A percentile compares a stretch with the other conserved stretches of the same genome.
Conservation (phyloP, 805 yeast species). For the Osmozyma mogii region DNA sequence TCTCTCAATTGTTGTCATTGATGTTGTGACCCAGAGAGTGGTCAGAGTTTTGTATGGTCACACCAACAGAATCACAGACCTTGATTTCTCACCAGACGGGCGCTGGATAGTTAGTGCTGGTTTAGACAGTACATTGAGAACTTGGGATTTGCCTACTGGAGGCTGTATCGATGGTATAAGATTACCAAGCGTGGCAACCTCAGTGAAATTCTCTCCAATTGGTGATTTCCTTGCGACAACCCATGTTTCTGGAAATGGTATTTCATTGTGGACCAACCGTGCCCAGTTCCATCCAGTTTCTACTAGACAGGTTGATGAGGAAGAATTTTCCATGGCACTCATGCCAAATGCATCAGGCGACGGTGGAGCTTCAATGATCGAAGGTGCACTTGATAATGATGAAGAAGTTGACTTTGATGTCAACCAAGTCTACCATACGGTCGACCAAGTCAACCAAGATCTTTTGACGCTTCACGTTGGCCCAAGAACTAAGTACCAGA, state of each 20-base stretch:
- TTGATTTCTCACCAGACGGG: conserved; percentile 92
- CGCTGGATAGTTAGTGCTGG: conserved; percentile 86
- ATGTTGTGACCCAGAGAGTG: conserved; percentile 68
- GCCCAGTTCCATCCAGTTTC: conserved; percentile 76
- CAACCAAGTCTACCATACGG: conserved; percentile 38
- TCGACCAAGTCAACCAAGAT: conserved; percentile 53
- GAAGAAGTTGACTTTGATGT: conserved; percentile 25
- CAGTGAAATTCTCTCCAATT: conserved; percentile 70
- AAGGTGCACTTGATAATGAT: conserved; percentile 62
- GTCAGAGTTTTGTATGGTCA: conserved; percentile 91
- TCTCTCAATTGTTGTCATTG: conserved; percentile 74
- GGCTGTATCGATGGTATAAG: conserved; percentile 89
- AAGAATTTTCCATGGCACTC: conserved; percentile 54
- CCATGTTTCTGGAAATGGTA: conserved; percentile 85
- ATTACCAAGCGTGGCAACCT: conserved; percentile 73
- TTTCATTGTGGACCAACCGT: conserved; percentile 85
- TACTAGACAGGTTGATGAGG: conserved; percentile 67
- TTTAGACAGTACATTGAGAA: conserved; percentile 79
- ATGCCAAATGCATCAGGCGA: conserved; percentile 78
- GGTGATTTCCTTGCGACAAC: conserved; percentile 91
- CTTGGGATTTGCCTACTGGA: conserved; percentile 98
- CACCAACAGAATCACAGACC: conserved; percentile 72
- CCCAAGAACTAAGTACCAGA: conserved; percentile 72
- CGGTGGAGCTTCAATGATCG: conserved; percentile 62
- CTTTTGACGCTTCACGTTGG: conserved; percentile 69